Conservation (phyloP, 225 moss, liverwort and hornwort species). For the Pseudisothecium myosuroides region DNA sequence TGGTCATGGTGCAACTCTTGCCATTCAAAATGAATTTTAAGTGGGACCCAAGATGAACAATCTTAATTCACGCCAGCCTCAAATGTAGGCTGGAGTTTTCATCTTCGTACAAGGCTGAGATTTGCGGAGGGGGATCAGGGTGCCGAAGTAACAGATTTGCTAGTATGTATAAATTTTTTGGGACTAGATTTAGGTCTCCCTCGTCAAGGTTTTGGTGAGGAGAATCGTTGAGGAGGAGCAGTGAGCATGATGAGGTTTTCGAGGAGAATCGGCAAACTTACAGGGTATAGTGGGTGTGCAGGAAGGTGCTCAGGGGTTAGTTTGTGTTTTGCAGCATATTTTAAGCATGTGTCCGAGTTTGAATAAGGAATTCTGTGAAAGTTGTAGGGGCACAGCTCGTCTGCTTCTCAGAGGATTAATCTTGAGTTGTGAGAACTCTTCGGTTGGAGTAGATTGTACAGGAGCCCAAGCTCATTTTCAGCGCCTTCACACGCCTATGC, state of each 20-base stretch:
- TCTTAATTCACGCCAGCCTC: too few relatives aligned
- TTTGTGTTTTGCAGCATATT: background rate
- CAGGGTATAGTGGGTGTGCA: background rate
- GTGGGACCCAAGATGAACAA: too few relatives aligned
- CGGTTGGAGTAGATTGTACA: background rate
- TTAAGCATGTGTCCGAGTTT: background rate
- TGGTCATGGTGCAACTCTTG: too few relatives aligned
- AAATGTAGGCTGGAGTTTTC: too few relatives aligned
- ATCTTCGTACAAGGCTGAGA: background rate
- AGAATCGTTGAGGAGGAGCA: background rate
- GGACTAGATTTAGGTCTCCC: background rate
- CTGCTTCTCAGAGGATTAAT: background rate
- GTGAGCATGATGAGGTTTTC: background rate
- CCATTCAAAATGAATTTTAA: too few relatives aligned
- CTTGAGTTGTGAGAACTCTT: background rate
- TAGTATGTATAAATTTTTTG: background rate
- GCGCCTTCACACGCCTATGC: background rate
- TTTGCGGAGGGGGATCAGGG: background rate
- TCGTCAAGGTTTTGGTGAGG: background rate
- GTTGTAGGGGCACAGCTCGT: background rate
- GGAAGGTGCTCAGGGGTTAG: background rate
- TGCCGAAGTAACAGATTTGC: background rate
- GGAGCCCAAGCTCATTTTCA: background rate
- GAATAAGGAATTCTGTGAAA: background rate
- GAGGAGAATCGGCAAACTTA: background rate